Conservation (phyloP, 192 early-diverging fungal species). For the Phlyctochytrium bullatum region DNA sequence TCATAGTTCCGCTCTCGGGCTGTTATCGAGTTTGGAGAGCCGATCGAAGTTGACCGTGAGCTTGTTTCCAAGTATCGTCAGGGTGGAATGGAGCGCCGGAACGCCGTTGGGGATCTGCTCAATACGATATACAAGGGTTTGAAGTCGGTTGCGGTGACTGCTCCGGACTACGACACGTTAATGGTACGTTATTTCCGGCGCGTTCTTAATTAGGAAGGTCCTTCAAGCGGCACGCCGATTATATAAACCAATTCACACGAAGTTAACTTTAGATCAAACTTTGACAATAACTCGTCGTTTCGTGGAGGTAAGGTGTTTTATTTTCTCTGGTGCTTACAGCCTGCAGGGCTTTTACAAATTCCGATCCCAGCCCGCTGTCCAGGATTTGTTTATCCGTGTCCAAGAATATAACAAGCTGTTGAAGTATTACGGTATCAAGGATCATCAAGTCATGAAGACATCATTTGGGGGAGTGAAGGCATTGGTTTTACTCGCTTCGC, state of each 20-base stretch:
- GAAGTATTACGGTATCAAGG: slow-evolving; percentile 88
- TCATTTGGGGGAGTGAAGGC: slow-evolving; percentile 63
- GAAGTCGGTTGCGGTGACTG: slow-evolving; percentile 87
- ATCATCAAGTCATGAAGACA: slow-evolving; percentile 92
- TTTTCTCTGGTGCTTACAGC: background rate
- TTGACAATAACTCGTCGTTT: slow-evolving; percentile 90
- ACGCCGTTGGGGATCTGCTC: slow-evolving; percentile 78
- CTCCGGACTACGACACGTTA: slow-evolving; percentile 87
- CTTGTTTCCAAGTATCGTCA: slow-evolving; percentile 78
- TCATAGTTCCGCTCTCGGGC: slow-evolving; percentile 87
- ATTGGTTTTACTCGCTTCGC: slow-evolving; percentile 65
- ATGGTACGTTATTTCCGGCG: slow-evolving; percentile 49
- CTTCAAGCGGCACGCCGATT: slow-evolving; percentile 92
- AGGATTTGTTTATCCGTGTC: slow-evolving; percentile 73
- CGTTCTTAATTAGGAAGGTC: slow-evolving; percentile 45
- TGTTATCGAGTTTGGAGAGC: slow-evolving; percentile 96
- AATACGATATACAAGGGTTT: slow-evolving; percentile 74
- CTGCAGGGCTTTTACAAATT: slow-evolving; percentile 73
- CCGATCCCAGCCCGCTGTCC: slow-evolving; percentile 78
- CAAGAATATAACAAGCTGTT: slow-evolving; percentile 85
- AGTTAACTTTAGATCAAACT: slow-evolving; percentile 79
- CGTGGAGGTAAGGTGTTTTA: slow-evolving; percentile 29
- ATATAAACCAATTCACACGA: slow-evolving; percentile 84
- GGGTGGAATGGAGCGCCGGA: slow-evolving; percentile 80
- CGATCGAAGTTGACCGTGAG: slow-evolving; percentile 74